These are phyloP conservation scores for Hypseocharis bilobata DNA, from an alignment of 441 rosid genomes.

Conservation along the genomic window DNA sequence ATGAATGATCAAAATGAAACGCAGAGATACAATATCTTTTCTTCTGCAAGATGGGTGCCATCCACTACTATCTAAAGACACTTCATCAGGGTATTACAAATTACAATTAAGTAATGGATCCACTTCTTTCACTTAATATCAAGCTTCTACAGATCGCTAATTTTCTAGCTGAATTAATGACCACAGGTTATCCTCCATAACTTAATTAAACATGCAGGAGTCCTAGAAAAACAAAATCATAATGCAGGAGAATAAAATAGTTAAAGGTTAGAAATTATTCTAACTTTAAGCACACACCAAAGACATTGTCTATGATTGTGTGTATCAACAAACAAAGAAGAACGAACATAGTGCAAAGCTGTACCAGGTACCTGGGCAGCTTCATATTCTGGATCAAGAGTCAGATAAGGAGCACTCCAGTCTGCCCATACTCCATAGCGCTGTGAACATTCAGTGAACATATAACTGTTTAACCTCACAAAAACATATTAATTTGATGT, in stretches of 20 bases:
- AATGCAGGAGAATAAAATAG: slow-evolving; percentile 1
- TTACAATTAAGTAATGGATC: neutral
- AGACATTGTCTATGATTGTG: no score
- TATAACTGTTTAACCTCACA: slow-evolving; percentile 9
- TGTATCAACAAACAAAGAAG: neutral
- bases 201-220: neutral
- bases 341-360: slow-evolving; percentile 20
- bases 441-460: slow-evolving; percentile 37
- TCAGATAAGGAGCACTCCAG: slow-evolving; percentile 78
- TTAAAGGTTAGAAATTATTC: neutral
- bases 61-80: neutral
- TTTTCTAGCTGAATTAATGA: neutral
- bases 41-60: neutral
- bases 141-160: neutral
- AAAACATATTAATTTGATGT: slow-evolving; percentile 3
- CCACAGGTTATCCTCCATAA: neutral
- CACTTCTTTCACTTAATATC: slow-evolving; percentile 2
- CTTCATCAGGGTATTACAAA: neutral
- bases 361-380: slow-evolving; percentile 72
- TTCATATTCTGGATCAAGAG: slow-evolving; percentile 92
- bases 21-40: neutral
- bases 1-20: neutral
- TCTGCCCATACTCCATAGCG: slow-evolving; percentile 97
- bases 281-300: slow-evolving; percentile 9
- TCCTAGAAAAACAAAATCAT: neutral